Base-by-base conservation (phyloP, 805 yeast species). In the Candida ipomoeae region DNA sequence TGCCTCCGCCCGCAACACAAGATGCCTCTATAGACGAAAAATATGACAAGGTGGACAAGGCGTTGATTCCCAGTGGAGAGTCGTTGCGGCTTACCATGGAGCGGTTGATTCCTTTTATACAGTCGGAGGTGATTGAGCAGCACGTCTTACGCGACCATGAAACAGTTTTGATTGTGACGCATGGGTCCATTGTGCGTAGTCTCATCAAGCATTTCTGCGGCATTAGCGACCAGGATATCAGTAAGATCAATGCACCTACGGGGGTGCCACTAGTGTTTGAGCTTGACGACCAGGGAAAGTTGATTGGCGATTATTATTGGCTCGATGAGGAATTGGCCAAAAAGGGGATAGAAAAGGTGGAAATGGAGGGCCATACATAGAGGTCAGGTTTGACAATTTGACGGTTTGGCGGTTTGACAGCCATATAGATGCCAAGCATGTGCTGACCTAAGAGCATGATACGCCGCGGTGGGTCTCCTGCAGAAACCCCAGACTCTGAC, bases 191-290 rank as follows among this genome's bases (percentile, higher is more conserved):
- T 14, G 76, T 71, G 11, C 64, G 78, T 49, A 67, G 74, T 44
- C 56, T 73, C 31, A 73, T 72, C 33, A 73, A 73, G 57, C 64
- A 69, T 46, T 62, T 73, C 31, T 63, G 63, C 42, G 59, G 62
- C 32, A 67, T 72, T 26, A 63, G 68, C 46, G 75, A 73, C 55
- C 64, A 63, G 34, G 71, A 67, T 47, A 71, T 73, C 32, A 64
- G 69, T 39, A 63, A 66, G 40, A 69, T 73, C 48, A 71, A 73
- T 53, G 73, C 72, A 2, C 77, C 78, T 17, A 73, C 77, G 1
- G 78, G 77, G 1, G 66, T 73, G 3, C 78, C 78, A 8, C 58
- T 72, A n/a, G 70, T 71, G 21, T 73, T 73, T 55, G 77, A 73
- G 49, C 50, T 71, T 7, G 62, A 68, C 48, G 69, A 69, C 40